Base-by-base conservation (phyloP, 306 rosid genomes). In the Dalbergia oliveri region DNA sequence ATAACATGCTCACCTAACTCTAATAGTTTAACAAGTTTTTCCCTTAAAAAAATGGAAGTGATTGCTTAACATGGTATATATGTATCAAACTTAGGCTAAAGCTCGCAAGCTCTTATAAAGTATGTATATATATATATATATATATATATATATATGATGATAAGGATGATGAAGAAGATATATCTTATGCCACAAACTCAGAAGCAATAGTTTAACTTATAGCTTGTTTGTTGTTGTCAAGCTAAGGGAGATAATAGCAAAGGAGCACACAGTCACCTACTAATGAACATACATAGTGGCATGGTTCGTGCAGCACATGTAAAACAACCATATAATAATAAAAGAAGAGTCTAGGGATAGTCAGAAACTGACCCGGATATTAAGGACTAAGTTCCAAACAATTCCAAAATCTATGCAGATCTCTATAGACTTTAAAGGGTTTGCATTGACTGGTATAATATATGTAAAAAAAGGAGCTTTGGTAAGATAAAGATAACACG, bases 341-440 rank as follows among this genome's bases (percentile, higher is more conserved):
- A 68, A 44, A 13, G 16, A 69, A 11, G 4, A 45, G 37, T 31
- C 13, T 33, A 41, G 50, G 43, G 72, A 49, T 76, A 83, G 64
- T 87, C 80, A 80, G 64, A 79, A 35, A 83, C 84, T 88, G 91
- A 88, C 92, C 92, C 91, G 81, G 84, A 65, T 73, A 83, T 84
- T 77, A 66, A 79, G 91, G 90, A 76, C 69, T 4, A 33, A 64
- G 47, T 56, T 75, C 63, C 81, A 73, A 73, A 62, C 57, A 68
- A 78, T 65, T 68, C 74, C 81, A 79, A 83, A 73, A 57, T 67
- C 34, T 60, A 66, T 47, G 51, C 79, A 66, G 62, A 77, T 62
- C 47, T 67, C 76, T 34, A 54, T 37, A 57, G 53, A 54, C 49
- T 62, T 83, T 53, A 72, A 58, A 70, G 33, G 23, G 3, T 70